phyloP scores from a whole-genome alignment of 495 filamentous ascomycete species.

The Podospora anserina region DNA sequence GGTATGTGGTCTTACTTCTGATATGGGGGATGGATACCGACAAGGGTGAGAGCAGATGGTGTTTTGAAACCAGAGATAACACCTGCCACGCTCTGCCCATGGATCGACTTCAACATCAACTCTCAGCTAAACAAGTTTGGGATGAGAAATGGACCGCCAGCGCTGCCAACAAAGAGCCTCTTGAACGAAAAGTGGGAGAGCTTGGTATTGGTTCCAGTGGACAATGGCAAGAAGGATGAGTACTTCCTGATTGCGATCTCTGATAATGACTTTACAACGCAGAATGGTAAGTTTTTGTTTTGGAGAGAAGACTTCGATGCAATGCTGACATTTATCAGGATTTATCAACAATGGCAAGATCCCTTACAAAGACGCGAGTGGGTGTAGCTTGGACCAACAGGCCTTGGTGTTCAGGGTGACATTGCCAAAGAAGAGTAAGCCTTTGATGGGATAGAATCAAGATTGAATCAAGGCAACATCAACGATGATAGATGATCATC shows the following conservation, averaged over 20 bases:
- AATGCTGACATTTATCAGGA: conserved; percentile 36
- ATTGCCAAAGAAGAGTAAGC: conserved; percentile 41
- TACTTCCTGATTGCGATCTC: conserved; percentile 67
- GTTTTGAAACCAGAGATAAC: conserved; percentile 47
- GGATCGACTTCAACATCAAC: conserved; percentile 72
- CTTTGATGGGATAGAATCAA: neutral
- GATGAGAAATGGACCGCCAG: conserved; percentile 11
- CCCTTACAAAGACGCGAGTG: conserved; percentile 59
- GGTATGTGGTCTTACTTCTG: conserved; percentile 13
- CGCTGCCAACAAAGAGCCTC: conserved; percentile 27
- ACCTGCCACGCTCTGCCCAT: conserved; percentile 64
- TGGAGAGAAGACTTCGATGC: neutral
- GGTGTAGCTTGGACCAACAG: conserved; percentile 65
- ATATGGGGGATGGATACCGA: neutral
- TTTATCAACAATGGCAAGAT: conserved; percentile 61
- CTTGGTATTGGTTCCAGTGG: conserved; percentile 62
- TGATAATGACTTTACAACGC: conserved; percentile 81
- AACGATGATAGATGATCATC: too few relatives aligned
- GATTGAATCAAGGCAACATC: too few relatives aligned
- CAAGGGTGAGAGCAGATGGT: neutral
- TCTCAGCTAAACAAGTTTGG: conserved; percentile 61
- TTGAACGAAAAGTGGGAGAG: conserved; percentile 83
- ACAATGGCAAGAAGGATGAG: conserved; percentile 48
- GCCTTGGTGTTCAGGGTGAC: conserved; percentile 68
- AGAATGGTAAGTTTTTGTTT: conserved; percentile 54